Evolutionary conservation across 495 filamentous ascomycete species (phyloP), one percentile per base, ranked within the genome.

Genomic region (Lasiosphaeria ovina): DNA sequence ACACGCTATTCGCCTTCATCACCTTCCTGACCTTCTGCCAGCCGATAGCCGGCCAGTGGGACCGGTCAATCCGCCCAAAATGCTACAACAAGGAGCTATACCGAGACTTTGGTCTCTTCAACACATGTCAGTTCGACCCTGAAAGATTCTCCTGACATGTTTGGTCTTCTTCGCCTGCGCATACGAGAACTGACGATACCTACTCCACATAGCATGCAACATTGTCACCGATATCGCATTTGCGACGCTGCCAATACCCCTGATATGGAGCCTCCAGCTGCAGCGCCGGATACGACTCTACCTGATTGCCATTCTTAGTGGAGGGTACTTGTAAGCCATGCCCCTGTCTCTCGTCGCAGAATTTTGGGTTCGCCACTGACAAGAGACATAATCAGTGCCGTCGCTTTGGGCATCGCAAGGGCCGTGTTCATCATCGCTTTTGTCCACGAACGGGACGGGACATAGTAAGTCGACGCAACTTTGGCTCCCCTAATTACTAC

Each of bases 191-290:
- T 57, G 17, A 49, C 44, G 32, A 9, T 49, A 34, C n/a, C 10
- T 9, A 1, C 36, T 17, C 50, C 57, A 24, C 24, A 24, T 24
- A 74, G 74, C 65, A 16, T 66, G 79, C 52, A 80, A 78, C 54
- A 79, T 80, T 38, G 53, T 72, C n/a, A 81, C 79, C 31, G 79
- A 81, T 57, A 59, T 81, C 7, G 38, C 72, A 8, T 79, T 81
- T 54, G 77, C 79, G 0, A 69, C 72, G 3, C 48, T 80, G n/a
- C 75, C 76, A 2, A 72, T 80, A 12, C 76, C 77, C 6, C 63
- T 81, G 45, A 67, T 79, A 40, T 78, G 74, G 75, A 72, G 67
- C 35, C 66, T 82, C 3, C 75, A 81, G 55, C 66, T 81, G 51
- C 74, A 76, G 52, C 60, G 61, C 6, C 65, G 73, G 6, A 69